Conservation (phyloP, 441 rosid species). For the Aleurites moluccanus region DNA sequence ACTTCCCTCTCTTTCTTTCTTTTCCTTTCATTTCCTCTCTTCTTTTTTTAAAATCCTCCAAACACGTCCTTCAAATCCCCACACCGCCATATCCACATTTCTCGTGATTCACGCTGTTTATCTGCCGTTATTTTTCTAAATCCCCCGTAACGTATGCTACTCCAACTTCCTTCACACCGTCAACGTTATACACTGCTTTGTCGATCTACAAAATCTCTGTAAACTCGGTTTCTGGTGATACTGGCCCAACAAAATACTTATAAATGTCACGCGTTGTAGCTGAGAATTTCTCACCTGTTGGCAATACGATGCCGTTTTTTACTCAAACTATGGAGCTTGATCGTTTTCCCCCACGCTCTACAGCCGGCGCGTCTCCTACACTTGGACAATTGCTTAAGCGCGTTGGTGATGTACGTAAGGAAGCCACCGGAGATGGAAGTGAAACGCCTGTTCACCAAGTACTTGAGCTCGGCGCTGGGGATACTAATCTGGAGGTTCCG, state of each 20-base stretch:
- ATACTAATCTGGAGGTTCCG: constrained; percentile 33
- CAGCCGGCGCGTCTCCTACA: constrained; percentile 38
- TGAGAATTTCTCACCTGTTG: constrained; percentile 28
- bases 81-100: not conserved
- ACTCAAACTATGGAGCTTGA: constrained; percentile 40
- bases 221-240: not conserved
- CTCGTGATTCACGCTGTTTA: not conserved
- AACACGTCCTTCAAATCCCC: no score
- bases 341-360: constrained; percentile 12
- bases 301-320: constrained; percentile 36
- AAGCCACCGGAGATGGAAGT: constrained; percentile 58
- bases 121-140: constrained; percentile 9
- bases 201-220: not conserved
- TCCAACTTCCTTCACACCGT: constrained; percentile 21
- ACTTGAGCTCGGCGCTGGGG: constrained; percentile 34
- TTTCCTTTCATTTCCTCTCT: no score
- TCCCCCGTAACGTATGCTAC: constrained; percentile 12
- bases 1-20: no score
- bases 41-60: not conserved
- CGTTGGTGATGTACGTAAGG: constrained; percentile 65
- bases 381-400: constrained; percentile 73
- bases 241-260: no score
- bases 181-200: not conserved
- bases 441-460: constrained; percentile 75
- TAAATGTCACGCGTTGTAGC: constrained; percentile 68